phyloP scores from a whole-genome alignment of 441 rosid genomes.

The Pelargonium myrrhifolium region DNA sequence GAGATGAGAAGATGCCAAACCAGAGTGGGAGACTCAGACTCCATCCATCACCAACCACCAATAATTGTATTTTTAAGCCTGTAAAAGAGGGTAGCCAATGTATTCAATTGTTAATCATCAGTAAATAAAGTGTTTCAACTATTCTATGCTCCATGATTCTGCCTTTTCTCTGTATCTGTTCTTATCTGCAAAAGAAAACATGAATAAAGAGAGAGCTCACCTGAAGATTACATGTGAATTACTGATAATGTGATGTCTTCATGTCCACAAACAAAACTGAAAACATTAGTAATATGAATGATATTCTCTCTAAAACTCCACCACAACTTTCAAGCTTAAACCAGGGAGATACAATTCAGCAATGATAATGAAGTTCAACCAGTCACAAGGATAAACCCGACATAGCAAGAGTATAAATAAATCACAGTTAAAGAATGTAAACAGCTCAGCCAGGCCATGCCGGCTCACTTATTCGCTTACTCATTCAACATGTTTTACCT shows the following conservation, averaged over 20 bases:
- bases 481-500: background rate
- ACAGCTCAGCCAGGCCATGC: background rate
- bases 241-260: background rate
- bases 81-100: background rate
- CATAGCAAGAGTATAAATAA: too few species aligned
- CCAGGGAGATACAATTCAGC: too few species aligned
- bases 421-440: background rate
- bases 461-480: background rate
- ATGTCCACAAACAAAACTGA: too few species aligned
- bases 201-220: background rate
- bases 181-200: background rate
- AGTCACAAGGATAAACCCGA: too few species aligned
- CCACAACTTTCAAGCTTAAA: background rate
- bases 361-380: too few species aligned
- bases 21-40: too few species aligned
- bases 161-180: background rate
- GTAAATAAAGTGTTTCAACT: background rate
- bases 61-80: background rate
- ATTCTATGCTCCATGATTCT: background rate
- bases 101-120: background rate
- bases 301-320: too few species aligned
- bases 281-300: too few species aligned
- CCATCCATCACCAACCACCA: too few species aligned
- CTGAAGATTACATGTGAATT: too few species aligned
- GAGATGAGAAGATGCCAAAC: background rate